These are phyloP conservation scores for Nakaseomyces delphensis DNA, from an alignment of 1,139 yeast species.

Conservation along the genomic window DNA sequence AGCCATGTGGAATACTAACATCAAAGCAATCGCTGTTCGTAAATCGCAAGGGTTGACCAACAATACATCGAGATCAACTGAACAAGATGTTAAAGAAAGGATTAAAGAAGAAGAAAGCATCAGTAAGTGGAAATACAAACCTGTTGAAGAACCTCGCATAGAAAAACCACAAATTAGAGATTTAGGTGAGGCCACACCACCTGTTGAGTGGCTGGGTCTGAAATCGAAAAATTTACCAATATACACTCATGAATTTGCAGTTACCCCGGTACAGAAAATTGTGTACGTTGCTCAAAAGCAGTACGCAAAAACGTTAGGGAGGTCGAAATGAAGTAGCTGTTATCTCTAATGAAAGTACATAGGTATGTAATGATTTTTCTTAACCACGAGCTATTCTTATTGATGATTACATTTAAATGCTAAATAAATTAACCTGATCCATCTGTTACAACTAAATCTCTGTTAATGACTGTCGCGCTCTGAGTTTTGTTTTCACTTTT, in stretches of 20 bases:
- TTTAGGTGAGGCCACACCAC: constrained; percentile 95
- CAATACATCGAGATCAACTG: constrained; percentile 28
- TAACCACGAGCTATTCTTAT: not conserved
- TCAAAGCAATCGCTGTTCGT: constrained; percentile 45
- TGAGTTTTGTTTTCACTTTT: constrained; percentile 86
- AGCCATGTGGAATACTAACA: constrained; percentile 84
- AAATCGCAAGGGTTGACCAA: constrained; percentile 32
- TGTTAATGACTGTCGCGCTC: constrained; percentile 69
- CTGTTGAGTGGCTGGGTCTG: constrained; percentile 94
- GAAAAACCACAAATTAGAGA: constrained; percentile 87
- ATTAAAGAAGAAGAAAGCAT: constrained; percentile 56
- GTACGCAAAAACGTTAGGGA: constrained; percentile 34
- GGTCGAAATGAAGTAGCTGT: constrained; percentile 16
- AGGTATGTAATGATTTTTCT: too few relatives aligned
- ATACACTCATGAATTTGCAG: constrained; percentile 70
- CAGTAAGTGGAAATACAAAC: constrained; percentile 50
- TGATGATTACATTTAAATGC: too few relatives aligned
- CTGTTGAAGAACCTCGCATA: constrained; percentile 68
- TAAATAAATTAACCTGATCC: not conserved
- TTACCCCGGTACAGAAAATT: constrained; percentile 62
- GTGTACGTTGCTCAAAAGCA: constrained; percentile 51
- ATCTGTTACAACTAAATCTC: constrained; percentile 33
- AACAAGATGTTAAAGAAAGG: constrained; percentile 43
- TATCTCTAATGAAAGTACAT: too few relatives aligned
- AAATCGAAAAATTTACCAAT: constrained; percentile 81